A percentile compares a stretch with the other conserved stretches of the same genome.
phyloP scores from a whole-genome alignment of 306 rosid genomes.

The Cucumis cinereus region DNA sequence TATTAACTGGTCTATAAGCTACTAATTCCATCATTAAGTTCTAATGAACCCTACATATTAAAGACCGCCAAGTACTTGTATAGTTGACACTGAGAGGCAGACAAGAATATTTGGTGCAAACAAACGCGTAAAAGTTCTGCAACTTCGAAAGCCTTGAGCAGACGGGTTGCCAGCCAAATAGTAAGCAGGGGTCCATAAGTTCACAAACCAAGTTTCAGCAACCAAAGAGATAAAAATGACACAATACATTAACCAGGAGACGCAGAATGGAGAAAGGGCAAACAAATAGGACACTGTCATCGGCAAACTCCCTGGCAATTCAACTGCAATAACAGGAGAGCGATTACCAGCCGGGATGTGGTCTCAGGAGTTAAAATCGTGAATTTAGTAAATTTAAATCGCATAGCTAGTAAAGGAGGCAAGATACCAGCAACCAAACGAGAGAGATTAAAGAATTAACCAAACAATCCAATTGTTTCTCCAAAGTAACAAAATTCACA shows the following conservation, averaged over 20 bases:
- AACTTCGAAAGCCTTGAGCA: not conserved
- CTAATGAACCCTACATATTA: not conserved
- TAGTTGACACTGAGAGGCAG: not conserved
- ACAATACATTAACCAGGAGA: not conserved
- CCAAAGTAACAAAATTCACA: not conserved
- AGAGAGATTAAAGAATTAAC: not conserved
- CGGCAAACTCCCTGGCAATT: not conserved
- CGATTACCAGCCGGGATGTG: not conserved
- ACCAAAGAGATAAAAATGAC: not conserved
- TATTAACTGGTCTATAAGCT: not conserved
- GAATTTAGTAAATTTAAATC: not conserved
- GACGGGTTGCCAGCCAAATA: not conserved
- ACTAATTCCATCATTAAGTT: not conserved
- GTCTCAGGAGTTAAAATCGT: not conserved
- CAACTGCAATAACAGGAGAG: not conserved
- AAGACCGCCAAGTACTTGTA: not conserved
- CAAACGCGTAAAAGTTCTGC: not conserved
- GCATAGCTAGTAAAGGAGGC: not conserved
- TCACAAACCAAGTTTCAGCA: not conserved
- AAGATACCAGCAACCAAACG: not conserved
- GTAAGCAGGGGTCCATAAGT: not conserved
- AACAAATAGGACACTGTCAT: not conserved
- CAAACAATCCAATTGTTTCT: not conserved
- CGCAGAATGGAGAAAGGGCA: not conserved
- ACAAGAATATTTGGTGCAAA: not conserved